Evolutionary conservation across 2,329 filamentous ascomycete genomes (phyloP), one percentile per base, ranked within the genome.

Genomic region (Apiospora rasikravindrae): DNA sequence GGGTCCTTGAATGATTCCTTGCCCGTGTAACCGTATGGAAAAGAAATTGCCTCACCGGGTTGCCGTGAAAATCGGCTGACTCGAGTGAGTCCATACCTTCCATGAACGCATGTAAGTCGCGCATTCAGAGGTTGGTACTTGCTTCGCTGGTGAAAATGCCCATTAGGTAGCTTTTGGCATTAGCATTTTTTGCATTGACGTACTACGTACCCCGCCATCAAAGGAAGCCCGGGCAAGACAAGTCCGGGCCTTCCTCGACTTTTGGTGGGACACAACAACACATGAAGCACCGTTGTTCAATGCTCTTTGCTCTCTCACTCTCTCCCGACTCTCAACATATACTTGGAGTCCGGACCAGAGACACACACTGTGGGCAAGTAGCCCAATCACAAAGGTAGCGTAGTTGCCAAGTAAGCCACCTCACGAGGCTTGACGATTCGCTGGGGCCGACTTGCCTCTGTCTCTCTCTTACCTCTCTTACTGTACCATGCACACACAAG

Each of bases 351-450:
- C 22, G 6, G 45, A 33, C 26, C 51, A 13, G 49, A 51, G 47
- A 51, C 47, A 64, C 16, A 64, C 57, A 61, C 53, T 61, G 53
- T 61, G 53, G 14, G 5, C 26, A n/a, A n/a, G n/a, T n/a, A 64
- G 33, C 57, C 57, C 57, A 64, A 40, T 64, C 10, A n/a, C 33
- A 14, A 24, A 40, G 33, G 29, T 24, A 24, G 57, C 33, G 24
- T 64, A 64, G 57, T 40, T 64, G 57, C 57, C 57, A 64, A 64
- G 57, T 40, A 64, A 64, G 57, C 57, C 57, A 64, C 57, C 11
- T 64, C 57, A 64, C 57, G 57, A 64, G 57, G 57, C 57, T 64
- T 64, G 57, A 64, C 57, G 33, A 64, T 64, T 64, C 57, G 57
- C 57, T 64, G 57, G 57, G 40, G 10, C 40, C 40, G 40, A 42